These are phyloP conservation scores for Nosema muscidifuracis DNA, from an alignment of 371 early-diverging fungal species.

Conservation along the genomic window DNA sequence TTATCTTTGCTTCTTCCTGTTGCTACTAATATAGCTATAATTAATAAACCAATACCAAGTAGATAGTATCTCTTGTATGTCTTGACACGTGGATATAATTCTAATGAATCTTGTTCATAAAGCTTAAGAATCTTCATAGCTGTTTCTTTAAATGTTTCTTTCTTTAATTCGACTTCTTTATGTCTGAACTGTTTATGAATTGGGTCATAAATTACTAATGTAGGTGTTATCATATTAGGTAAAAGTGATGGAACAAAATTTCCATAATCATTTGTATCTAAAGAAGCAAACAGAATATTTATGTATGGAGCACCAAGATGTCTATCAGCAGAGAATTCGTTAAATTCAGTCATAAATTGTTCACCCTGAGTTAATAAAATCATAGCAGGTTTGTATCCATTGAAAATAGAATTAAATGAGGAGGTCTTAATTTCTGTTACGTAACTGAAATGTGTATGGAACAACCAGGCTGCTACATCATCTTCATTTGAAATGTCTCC, in stretches of 20 bases:
- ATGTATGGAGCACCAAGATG: conserved; percentile 61
- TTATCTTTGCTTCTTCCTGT: background rate
- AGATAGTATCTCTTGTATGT: conserved; percentile 11
- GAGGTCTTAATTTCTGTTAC: conserved; percentile 60
- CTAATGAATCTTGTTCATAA: conserved; percentile 30
- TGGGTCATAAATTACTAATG: conserved; percentile 62
- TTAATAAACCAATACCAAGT: conserved; percentile 4
- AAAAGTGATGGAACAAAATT: conserved; percentile 59
- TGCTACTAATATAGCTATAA: background rate
- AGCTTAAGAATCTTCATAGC: conserved; percentile 20
- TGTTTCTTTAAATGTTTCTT: conserved; percentile 40
- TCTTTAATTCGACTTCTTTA: conserved; percentile 22
- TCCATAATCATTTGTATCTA: conserved; percentile 60
- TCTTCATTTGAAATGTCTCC: conserved; percentile 48
- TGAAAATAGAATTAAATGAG: conserved; percentile 64
- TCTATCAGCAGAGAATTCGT: conserved; percentile 51
- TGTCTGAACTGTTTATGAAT: conserved; percentile 55
- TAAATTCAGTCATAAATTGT: conserved; percentile 54
- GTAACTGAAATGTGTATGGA: conserved; percentile 63
- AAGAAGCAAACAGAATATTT: conserved; percentile 56
- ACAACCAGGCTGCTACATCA: conserved; percentile 63
- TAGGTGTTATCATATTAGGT: conserved; percentile 44
- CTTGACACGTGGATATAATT: conserved; percentile 27
- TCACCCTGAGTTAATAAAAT: conserved; percentile 56
- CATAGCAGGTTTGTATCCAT: conserved; percentile 63